These are phyloP conservation scores for Tricholoma terreum DNA, from an alignment of 768 basidiomycete genomes.

Conservation along the genomic window DNA sequence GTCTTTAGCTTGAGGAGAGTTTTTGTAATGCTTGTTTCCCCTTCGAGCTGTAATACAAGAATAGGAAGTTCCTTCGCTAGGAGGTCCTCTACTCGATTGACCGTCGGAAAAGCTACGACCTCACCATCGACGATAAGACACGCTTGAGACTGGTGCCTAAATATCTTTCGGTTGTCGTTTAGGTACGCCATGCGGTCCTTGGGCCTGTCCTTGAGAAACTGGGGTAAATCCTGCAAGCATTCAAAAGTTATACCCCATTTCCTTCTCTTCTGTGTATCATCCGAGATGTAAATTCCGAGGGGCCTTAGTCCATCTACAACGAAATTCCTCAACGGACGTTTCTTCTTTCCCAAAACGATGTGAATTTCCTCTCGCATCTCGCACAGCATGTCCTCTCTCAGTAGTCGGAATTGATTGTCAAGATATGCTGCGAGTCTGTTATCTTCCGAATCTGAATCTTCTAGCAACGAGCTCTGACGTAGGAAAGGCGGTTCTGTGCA, in stretches of 20 bases:
- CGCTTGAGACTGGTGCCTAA: slow-evolving; percentile 52
- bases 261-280: slow-evolving; percentile 18
- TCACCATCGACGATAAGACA: slow-evolving; percentile 49
- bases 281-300: slow-evolving; percentile 33
- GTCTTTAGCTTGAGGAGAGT: slow-evolving; percentile 35
- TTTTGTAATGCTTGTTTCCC: slow-evolving; percentile 33
- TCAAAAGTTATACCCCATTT: slow-evolving; percentile 43
- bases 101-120: slow-evolving; percentile 49
- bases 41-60: slow-evolving; percentile 53
- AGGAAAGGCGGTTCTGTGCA: slow-evolving; percentile 47
- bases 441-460: slow-evolving; percentile 38
- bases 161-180: slow-evolving; percentile 36
- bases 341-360: slow-evolving; percentile 35
- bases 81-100: slow-evolving; percentile 52
- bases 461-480: slow-evolving; percentile 40
- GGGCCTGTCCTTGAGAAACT: slow-evolving; percentile 28
- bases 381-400: slow-evolving; percentile 60
- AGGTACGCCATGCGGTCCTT: slow-evolving; percentile 37
- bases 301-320: slow-evolving; percentile 37
- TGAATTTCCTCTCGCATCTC: slow-evolving; percentile 57
- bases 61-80: slow-evolving; percentile 46
- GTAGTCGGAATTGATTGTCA: slow-evolving; percentile 64
- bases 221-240: slow-evolving; percentile 34
- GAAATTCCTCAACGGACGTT: slow-evolving; percentile 32
- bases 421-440: slow-evolving; percentile 46